phyloP scores from a whole-genome alignment of 345 rosid species.

The Balakata baccata region DNA sequence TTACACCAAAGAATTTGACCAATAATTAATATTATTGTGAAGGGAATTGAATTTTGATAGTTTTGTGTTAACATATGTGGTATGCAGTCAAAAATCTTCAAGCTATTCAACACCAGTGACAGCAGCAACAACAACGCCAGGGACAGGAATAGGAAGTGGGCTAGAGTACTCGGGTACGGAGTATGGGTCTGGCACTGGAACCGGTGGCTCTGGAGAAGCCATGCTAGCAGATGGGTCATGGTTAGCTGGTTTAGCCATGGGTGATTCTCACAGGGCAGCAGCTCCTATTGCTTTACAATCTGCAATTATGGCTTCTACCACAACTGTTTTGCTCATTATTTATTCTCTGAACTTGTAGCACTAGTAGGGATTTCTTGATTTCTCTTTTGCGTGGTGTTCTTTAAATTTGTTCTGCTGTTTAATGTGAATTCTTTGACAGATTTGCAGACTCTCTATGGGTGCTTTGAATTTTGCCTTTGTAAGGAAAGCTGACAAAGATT shows the following conservation, averaged over 20 bases:
- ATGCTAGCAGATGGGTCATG: slow-evolving; percentile 74
- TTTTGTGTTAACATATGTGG: neutral
- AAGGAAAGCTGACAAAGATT: slow-evolving; percentile 39
- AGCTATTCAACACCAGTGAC: slow-evolving; percentile 54
- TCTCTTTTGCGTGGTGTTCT: slow-evolving; percentile 6
- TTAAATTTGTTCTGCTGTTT: neutral
- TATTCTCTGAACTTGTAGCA: slow-evolving; percentile 13
- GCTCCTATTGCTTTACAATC: slow-evolving; percentile 23
- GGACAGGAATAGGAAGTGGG: slow-evolving; percentile 13
- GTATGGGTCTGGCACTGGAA: slow-evolving; percentile 22
- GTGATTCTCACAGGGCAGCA: slow-evolving; percentile 44
- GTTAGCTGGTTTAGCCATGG: slow-evolving; percentile 93
- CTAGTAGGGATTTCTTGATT: neutral
- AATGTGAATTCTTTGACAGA: slow-evolving; percentile 32
- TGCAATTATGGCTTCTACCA: slow-evolving; percentile 17
- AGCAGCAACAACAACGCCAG: slow-evolving; percentile 31
- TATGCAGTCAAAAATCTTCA: slow-evolving; percentile 73
- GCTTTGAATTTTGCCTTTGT: slow-evolving; percentile 21
- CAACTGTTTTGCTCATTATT: neutral
- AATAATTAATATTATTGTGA: neutral
- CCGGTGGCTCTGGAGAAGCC: slow-evolving; percentile 39
- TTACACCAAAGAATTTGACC: slow-evolving; percentile 8
- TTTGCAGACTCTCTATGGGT: slow-evolving; percentile 24
- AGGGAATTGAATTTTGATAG: neutral
- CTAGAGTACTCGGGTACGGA: slow-evolving; percentile 13